These are phyloP conservation scores for Houttuynia cordata DNA, from an alignment of 164 flowering plant genomes.

Conservation along the genomic window DNA sequence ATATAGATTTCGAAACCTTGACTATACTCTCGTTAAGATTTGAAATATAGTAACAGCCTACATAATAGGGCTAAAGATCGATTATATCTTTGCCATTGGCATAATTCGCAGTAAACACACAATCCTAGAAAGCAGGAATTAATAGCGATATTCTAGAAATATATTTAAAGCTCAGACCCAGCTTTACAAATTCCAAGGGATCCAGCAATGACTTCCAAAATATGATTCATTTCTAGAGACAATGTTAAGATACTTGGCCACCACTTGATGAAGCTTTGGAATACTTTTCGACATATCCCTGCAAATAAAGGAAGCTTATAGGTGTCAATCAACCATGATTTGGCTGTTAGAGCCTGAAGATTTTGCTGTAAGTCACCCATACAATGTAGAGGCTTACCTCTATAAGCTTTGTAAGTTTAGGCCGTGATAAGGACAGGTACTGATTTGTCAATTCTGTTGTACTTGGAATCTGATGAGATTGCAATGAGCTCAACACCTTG, in stretches of 20 bases:
- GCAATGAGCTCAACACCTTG: slow-evolving; percentile 65
- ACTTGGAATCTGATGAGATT: slow-evolving; percentile 48
- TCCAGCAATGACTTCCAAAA: slow-evolving; percentile 1
- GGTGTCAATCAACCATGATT: background rate
- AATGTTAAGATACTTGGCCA: slow-evolving; percentile 6
- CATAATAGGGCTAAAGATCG: no score
- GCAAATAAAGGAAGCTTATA: slow-evolving; percentile 27
- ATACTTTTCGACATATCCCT: slow-evolving; percentile 69
- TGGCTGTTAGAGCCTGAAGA: background rate
- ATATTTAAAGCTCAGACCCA: no score
- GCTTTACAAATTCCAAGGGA: no score
- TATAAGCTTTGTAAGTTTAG: slow-evolving; percentile 75
- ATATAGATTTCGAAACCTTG: no score
- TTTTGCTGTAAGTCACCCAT: background rate
- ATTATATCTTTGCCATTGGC: no score
- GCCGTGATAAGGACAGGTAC: slow-evolving; percentile 47
- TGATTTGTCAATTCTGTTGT: slow-evolving; percentile 39
- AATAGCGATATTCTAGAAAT: no score
- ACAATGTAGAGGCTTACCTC: slow-evolving; percentile 37
- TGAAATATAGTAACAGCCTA: no score
- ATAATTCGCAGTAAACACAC: no score
- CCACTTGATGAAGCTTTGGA: slow-evolving; percentile 36
- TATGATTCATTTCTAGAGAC: slow-evolving; percentile 11
- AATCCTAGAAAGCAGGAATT: no score
- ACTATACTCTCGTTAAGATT: no score